Base-by-base conservation (phyloP, 1,284 basidiomycete species). In the Papiliotrema nemorosa region DNA sequence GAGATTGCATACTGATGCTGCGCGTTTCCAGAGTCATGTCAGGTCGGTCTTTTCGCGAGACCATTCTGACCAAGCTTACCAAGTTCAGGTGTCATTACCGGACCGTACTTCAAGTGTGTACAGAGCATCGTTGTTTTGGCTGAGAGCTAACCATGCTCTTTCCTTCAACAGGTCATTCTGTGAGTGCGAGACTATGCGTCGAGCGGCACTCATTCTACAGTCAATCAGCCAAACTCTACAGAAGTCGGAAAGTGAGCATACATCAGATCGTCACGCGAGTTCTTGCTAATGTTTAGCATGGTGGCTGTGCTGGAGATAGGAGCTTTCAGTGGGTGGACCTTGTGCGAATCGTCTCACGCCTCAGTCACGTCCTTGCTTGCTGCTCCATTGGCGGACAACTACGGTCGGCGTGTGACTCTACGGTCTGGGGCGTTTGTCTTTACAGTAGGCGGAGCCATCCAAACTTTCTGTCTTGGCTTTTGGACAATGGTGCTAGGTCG, bases 301-400 rank as follows among this genome's bases (percentile, higher is more conserved):
- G 92, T 94, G 26, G 89, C 91, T 20, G 84, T 91, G 2, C 77
- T 91, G 24, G 93, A 97, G 75, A 82, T 97, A 39, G 93, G 93
- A 40, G 93, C 93, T 25, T 86, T 94, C 73, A 81, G 90, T 90
- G 68, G 53, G 83, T 76, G 20, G 18, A n/a, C 35, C 26, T 40
- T n/a, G 16, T 20, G 29, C 12, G 13, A 10, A 12, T 10, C 29
- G 14, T 12, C 38, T 49, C 5, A 41, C 20, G 31, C 31, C 42
- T 1, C 62, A 92, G 89, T 87, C 52, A 97, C 93, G 0, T 94
- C 92, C 10, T 76, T 97, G 46, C 85, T 89, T 20, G 88, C 91
- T 56, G 94, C 93, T 21, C 82, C 81, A 26, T 76, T 97, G 9
- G 93, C 92, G 34, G 93, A 97, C 73, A 78, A 81, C 39, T 83